A percentile compares a stretch with the other conserved stretches of the same genome.
Evolutionary conservation across 257 asterid species (phyloP).

Genomic region (Nemophila menziesii): DNA sequence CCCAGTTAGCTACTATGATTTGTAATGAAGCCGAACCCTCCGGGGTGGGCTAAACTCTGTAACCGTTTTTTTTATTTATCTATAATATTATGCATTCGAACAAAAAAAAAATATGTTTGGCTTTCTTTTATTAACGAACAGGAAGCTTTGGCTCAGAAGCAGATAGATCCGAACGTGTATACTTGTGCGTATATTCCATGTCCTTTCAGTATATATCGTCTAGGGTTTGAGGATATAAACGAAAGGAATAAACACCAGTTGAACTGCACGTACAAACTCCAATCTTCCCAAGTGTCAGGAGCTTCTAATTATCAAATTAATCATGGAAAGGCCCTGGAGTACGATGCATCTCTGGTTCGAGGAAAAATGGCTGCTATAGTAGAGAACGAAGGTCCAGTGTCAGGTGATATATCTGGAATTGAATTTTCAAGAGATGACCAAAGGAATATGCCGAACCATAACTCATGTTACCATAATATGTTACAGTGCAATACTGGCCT

Average conservation of each 20-base stretch:
- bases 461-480: constrained; percentile 38
- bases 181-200: constrained; percentile 42
- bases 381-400: constrained; percentile 10
- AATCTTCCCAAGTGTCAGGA: constrained; percentile 13
- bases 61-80: too few species aligned
- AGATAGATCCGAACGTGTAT: too few species aligned
- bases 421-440: constrained; percentile 66
- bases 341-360: constrained; percentile 8
- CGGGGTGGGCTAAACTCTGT: too few species aligned
- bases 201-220: constrained; percentile 33
- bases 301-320: constrained; percentile 19
- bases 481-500: constrained; percentile 21
- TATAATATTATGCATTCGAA: too few species aligned
- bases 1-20: too few species aligned
- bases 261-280: constrained; percentile 30
- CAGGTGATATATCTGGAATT: constrained; percentile 31
- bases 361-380: constrained; percentile 4
- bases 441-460: constrained; percentile 43
- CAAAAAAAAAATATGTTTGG: too few species aligned
- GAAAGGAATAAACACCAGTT: constrained; percentile 46
- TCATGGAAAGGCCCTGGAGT: constrained; percentile 11
- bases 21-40: too few species aligned
- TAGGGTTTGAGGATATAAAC: constrained; percentile 35
- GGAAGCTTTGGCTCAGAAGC: constrained; percentile 27
- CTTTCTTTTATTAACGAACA: constrained; percentile 41